A percentile compares a stretch with the other conserved stretches of the same genome.
Conservation (phyloP, 2,329 filamentous ascomycete genomes). For the Pestalotiopsis sp. region DNA sequence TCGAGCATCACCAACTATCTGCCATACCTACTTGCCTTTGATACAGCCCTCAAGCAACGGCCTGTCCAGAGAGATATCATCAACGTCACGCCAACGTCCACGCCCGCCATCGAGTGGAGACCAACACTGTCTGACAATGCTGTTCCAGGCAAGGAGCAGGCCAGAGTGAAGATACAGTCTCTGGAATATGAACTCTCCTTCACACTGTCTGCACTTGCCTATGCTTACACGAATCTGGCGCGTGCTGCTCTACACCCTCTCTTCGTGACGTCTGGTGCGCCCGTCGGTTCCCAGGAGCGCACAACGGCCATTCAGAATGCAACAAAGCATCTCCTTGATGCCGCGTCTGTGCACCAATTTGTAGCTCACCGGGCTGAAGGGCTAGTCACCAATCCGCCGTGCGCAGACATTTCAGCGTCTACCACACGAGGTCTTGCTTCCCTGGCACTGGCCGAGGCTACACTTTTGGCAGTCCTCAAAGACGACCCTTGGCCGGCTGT, state of each 20-base stretch:
- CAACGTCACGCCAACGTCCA: slow-evolving; percentile 63
- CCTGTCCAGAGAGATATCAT: slow-evolving; percentile 61
- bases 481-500: slow-evolving; percentile 90
- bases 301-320: slow-evolving; percentile 71
- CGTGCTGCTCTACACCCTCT: slow-evolving; percentile 73
- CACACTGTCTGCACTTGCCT: slow-evolving; percentile 74
- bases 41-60: slow-evolving; percentile 67
- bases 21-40: slow-evolving; percentile 79
- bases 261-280: slow-evolving; percentile 66
- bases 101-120: slow-evolving; percentile 79
- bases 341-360: slow-evolving; percentile 77
- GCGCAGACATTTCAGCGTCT: slow-evolving; percentile 55
- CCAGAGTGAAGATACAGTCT: slow-evolving; percentile 70
- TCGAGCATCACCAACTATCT: slow-evolving; percentile 76
- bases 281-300: slow-evolving; percentile 66
- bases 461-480: slow-evolving; percentile 85
- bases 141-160: slow-evolving; percentile 64
- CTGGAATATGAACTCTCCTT: slow-evolving; percentile 86
- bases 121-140: slow-evolving; percentile 71
- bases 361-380: slow-evolving; percentile 60
- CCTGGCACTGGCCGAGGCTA: slow-evolving; percentile 84
- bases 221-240: slow-evolving; percentile 72
- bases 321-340: slow-evolving; percentile 76
- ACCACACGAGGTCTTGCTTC: slow-evolving; percentile 60
- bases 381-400: slow-evolving; percentile 43